Conservation (phyloP, 768 basidiomycete species). For the Lactarius evosmus region DNA sequence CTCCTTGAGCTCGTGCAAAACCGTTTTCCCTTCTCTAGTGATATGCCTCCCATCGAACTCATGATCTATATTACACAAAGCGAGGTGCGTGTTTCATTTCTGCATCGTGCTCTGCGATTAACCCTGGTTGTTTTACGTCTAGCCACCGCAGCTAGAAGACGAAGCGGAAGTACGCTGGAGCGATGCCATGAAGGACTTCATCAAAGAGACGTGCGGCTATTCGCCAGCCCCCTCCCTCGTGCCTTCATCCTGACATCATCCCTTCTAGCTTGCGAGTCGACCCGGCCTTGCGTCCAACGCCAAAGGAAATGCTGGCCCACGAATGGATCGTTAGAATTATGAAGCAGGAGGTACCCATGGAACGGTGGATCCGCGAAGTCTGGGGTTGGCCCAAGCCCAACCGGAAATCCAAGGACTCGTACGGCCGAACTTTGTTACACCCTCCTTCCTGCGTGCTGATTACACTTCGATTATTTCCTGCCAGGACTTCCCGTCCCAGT, state of each 20-base stretch:
- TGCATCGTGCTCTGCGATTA: slow-evolving; percentile 27
- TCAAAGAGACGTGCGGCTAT: slow-evolving; percentile 69
- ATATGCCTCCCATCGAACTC: slow-evolving; percentile 90
- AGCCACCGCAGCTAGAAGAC: slow-evolving; percentile 84
- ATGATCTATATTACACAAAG: slow-evolving; percentile 85
- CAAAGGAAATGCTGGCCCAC: slow-evolving; percentile 78
- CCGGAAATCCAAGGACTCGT: slow-evolving; percentile 34
- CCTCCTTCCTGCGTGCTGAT: slow-evolving; percentile 19
- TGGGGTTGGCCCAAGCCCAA: slow-evolving; percentile 68
- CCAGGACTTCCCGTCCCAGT: slow-evolving; percentile 33
- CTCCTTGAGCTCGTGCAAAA: slow-evolving; percentile 92
- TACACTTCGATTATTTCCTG: slow-evolving; percentile 8
- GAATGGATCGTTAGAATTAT: slow-evolving; percentile 77
- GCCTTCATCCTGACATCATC: slow-evolving; percentile 9
- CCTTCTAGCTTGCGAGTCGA: slow-evolving; percentile 64
- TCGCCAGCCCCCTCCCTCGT: slow-evolving; percentile 16
- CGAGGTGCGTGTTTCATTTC: slow-evolving; percentile 49
- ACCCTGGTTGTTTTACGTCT: slow-evolving; percentile 25
- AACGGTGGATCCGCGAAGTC: slow-evolving; percentile 80
- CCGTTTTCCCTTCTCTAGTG: slow-evolving; percentile 90
- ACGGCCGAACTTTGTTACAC: slow-evolving; percentile 21
- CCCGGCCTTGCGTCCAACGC: slow-evolving; percentile 66
- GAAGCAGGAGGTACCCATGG: slow-evolving; percentile 85
- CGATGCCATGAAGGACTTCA: slow-evolving; percentile 87
- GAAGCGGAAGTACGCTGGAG: slow-evolving; percentile 67